Base-by-base conservation (phyloP, 192 early-diverging fungal species). In the Linnemannia exigua region DNA sequence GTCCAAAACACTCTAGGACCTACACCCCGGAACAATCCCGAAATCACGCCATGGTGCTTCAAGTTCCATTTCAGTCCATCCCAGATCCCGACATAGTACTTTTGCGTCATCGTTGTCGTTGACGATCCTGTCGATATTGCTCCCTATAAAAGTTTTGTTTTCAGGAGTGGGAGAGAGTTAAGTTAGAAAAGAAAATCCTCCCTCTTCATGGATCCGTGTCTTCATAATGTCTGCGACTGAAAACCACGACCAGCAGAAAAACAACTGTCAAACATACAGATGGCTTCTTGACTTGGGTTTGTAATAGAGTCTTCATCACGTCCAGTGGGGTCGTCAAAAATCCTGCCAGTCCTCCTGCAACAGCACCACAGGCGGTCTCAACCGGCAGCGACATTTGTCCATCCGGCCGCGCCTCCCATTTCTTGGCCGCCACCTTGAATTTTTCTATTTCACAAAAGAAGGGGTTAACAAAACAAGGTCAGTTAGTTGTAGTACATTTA, bases 1-100 rank as follows among this genome's bases (percentile, higher is more conserved):
- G 94, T 95, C 93, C 95, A 95, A 35, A 91, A 90, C 69, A 96
- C 95, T 47, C 93, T 88, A 20, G 95, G 94, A 48, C 95, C 95
- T n/a, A 92, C 89, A 17, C 96, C 96, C 52, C 94, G 88, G 87
- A 94, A 96, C 19, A 95, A 72, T 69, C 94, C 96, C 36, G 72
- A 80, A n/a, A 88, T 76, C 7, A 90, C 72, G 3, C 91, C 91
- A 61, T 91, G 89, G 74, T 92, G 79, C 78, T 82, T 89, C 76
- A 90, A 87, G 67, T 92, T 92, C 90, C 90, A 91, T 74, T 90
- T 74, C 52, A 92, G 69, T 2, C 91, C 91, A 71, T 91, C 90
- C 63, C 89, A 81, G 76, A 92, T 91, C 38, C 91, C 90, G 52
- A 83, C 88, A 76, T 92, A 92, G 74, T 91, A 89, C 35, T 91